Evolutionary conservation across 129 eudicot species (phyloP).

Genomic region (Apium graveolens): DNA sequence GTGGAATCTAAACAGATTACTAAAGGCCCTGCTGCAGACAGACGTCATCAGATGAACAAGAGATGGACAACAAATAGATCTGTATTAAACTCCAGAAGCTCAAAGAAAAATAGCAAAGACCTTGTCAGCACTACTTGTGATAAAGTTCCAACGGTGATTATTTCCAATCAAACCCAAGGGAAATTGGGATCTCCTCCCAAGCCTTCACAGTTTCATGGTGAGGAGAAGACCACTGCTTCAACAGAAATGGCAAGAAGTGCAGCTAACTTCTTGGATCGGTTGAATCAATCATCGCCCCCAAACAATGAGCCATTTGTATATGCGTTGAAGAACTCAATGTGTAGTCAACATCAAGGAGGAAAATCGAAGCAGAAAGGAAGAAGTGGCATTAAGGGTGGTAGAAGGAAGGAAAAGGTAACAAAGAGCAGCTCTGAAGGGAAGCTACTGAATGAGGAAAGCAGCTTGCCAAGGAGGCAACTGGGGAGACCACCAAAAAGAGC

Average conservation of each 20-base stretch:
- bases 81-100: constrained; percentile 14
- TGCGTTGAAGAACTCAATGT: constrained; percentile 32
- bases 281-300: constrained; percentile 34
- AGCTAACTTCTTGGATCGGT: constrained; percentile 43
- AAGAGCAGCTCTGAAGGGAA: constrained; percentile 26
- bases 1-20: constrained; percentile 26
- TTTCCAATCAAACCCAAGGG: constrained; percentile 9
- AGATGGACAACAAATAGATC: constrained; percentile 41
- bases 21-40: constrained; percentile 12
- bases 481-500: constrained; percentile 69
- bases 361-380: constrained; percentile 33
- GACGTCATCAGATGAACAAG: constrained; percentile 27
- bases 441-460: constrained; percentile 36
- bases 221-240: constrained; percentile 32
- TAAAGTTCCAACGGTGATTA: neutral
- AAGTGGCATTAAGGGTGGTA: constrained; percentile 30
- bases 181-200: constrained; percentile 21
- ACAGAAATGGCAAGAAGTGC: constrained; percentile 47
- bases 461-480: constrained; percentile 42
- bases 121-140: neutral
- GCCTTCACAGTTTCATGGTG: constrained; percentile 24
- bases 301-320: constrained; percentile 29
- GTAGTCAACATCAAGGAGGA: constrained; percentile 29
- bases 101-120: constrained; percentile 35
- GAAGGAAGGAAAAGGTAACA: constrained; percentile 30